A percentile compares a stretch with the other conserved stretches of the same genome.
Conservation (phyloP, 495 filamentous ascomycete genomes). For the Chlorociboria aeruginascens region DNA sequence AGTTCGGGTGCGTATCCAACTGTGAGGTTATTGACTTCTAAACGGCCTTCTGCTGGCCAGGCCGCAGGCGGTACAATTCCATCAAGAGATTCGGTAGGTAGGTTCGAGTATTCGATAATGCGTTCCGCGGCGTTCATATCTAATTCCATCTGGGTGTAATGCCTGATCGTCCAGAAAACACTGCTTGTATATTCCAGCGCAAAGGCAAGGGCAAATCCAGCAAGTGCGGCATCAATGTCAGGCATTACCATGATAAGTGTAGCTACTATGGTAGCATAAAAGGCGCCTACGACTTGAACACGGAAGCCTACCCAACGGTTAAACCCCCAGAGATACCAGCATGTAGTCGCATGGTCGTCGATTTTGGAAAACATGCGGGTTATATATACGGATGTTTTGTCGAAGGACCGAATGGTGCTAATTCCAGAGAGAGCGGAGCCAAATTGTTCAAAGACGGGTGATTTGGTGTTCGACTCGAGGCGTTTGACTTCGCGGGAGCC, state of each 20-base stretch:
- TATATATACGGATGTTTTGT: slow-evolving; percentile 49
- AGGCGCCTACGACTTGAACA: slow-evolving; percentile 55
- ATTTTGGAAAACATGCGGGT: slow-evolving; percentile 53
- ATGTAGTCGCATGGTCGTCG: slow-evolving; percentile 49
- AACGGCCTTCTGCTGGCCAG: slow-evolving; percentile 67
- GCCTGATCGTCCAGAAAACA: slow-evolving; percentile 48
- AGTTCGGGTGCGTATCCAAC: slow-evolving; percentile 69
- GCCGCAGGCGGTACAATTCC: slow-evolving; percentile 54
- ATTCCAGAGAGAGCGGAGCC: slow-evolving; percentile 58
- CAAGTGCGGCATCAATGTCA: slow-evolving; percentile 58
- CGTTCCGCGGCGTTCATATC: slow-evolving; percentile 80
- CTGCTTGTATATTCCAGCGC: slow-evolving; percentile 41
- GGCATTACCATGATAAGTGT: slow-evolving; percentile 49
- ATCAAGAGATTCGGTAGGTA: slow-evolving; percentile 54
- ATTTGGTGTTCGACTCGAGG: slow-evolving; percentile 60
- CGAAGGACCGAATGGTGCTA: slow-evolving; percentile 64
- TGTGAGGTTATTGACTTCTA: slow-evolving; percentile 62
- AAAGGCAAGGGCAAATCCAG: slow-evolving; percentile 64
- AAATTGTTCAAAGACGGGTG: slow-evolving; percentile 69
- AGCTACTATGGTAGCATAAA: slow-evolving; percentile 56
- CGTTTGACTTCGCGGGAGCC: slow-evolving; percentile 68
- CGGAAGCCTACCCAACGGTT: slow-evolving; percentile 65
- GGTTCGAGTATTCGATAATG: slow-evolving; percentile 66
- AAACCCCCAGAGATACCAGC: slow-evolving; percentile 59
- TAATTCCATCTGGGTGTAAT: slow-evolving; percentile 49